These are phyloP conservation scores for Liquidambar formosana DNA, from an alignment of 164 flowering plant species.

Conservation along the genomic window DNA sequence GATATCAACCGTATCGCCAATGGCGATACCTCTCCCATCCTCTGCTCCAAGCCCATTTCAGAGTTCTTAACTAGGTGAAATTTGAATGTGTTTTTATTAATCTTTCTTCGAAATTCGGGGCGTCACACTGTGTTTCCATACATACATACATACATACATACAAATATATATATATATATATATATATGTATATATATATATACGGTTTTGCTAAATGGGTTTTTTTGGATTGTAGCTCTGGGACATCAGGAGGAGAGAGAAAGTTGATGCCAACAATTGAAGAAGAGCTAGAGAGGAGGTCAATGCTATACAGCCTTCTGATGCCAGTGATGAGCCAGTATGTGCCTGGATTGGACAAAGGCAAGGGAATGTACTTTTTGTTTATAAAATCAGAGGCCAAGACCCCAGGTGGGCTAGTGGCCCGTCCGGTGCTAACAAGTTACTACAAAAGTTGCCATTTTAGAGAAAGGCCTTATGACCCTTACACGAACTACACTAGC, in stretches of 20 bases:
- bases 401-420: constrained; percentile 81
- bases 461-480: constrained; percentile 70
- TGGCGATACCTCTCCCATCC: constrained; percentile 73
- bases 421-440: constrained; percentile 89
- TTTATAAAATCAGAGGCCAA: constrained; percentile 87
- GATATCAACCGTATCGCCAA: constrained; percentile 75
- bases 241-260: constrained; percentile 95
- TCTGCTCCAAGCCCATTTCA: constrained; percentile 73
- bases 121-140: too few species aligned
- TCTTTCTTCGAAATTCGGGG: too few species aligned
- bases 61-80: constrained; percentile 94
- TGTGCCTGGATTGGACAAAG: constrained; percentile 78
- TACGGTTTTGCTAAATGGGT: background rate
- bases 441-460: constrained; percentile 86
- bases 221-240: constrained; percentile 55
- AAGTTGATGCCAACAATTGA: constrained; percentile 95
- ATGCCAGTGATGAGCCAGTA: constrained; percentile 96
- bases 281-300: constrained; percentile 75
- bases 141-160: too few species aligned
- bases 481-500: constrained; percentile 93
- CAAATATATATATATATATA: too few species aligned
- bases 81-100: too few species aligned
- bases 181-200: background rate
- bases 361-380: constrained; percentile 94
- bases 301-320: constrained; percentile 72